Base-by-base conservation (phyloP, 176 grass and related monocot species). In the Phoenix dactylifera region DNA sequence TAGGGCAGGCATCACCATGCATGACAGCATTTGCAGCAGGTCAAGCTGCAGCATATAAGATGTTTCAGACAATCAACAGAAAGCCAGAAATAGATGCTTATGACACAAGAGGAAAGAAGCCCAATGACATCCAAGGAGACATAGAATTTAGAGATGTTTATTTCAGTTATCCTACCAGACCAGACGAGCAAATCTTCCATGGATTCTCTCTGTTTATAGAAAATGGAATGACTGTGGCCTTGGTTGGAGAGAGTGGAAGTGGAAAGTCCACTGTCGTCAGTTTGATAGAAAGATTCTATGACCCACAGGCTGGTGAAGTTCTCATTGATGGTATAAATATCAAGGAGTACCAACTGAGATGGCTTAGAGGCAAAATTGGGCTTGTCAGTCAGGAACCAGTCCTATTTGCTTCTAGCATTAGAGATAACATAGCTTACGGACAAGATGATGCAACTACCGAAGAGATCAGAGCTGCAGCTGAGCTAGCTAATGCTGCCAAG, bases 331-430 rank as follows among this genome's bases (percentile, higher is more conserved):
- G 80, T 26, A 53, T 77, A 1, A 77, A 95, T 74, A 76, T 95
- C 60, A 95, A 81, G 70, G 85, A 95, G 49, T 95, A 88, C 39
- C 89, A 95, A 55, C 70, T 95, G 32, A 79, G 75, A 55, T 95
- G 89, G 89, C 82, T 95, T 50, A 82, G 89, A 82, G 77, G 84
- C 18, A 95, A 95, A 78, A 95, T 95, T 17, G 85, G 89, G 67
- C 84, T 95, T 76, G 89, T 95, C 26, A 95, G 89, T 69, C 89
- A 95, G 72, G 89, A 95, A 29, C 89, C 89, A 18, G 72, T 95
- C 26, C 74, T 95, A 44, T 95, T 95, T 80, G 68, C 78, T 58
- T 75, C 74, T 50, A 95, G 74, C 73, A 85, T 95, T 60, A 82
- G 73, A 67, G 89, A 95, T 54, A 95, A 95, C 61, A 88, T 95